These are phyloP conservation scores for Flammula alnicola DNA, from an alignment of 1,284 basidiomycete species.

Conservation along the genomic window DNA sequence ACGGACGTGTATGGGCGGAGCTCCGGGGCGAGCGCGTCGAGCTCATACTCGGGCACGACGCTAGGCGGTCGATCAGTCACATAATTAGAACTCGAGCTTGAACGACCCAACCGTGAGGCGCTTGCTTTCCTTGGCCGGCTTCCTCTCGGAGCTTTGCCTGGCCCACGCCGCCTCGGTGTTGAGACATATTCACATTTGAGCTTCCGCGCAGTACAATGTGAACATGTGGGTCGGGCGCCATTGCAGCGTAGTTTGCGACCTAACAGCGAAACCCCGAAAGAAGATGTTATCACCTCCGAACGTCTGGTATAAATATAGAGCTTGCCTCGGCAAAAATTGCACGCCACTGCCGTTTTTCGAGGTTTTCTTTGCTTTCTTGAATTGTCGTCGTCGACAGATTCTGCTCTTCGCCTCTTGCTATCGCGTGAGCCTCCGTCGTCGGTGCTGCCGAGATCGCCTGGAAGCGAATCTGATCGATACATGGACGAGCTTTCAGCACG, in stretches of 20 bases:
- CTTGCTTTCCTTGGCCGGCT: slow-evolving; percentile 38
- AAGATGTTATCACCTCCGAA: slow-evolving; percentile 1
- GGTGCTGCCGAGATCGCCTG: slow-evolving; percentile 16
- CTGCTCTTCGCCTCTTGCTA: slow-evolving; percentile 26
- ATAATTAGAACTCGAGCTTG: slow-evolving; percentile 22
- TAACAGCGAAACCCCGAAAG: slow-evolving; percentile 28
- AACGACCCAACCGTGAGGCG: slow-evolving; percentile 24
- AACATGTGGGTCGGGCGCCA: slow-evolving; percentile 62
- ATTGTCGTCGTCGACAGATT: slow-evolving; percentile 29
- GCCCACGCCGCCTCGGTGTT: slow-evolving; percentile 64
- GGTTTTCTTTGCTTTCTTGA: slow-evolving; percentile 36
- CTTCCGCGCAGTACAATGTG: slow-evolving; percentile 56
- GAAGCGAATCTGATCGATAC: slow-evolving; percentile 18
- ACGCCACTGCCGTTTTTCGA: slow-evolving; percentile 64
- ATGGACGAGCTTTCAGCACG: slow-evolving; percentile 15
- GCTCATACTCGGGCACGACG: slow-evolving; percentile 24
- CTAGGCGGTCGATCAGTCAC: slow-evolving; percentile 21
- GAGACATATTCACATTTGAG: slow-evolving; percentile 58
- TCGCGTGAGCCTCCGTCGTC: slow-evolving; percentile 16
- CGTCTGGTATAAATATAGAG: slow-evolving; percentile 10
- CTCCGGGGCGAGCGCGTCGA: slow-evolving; percentile 32
- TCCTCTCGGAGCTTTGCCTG: slow-evolving; percentile 68
- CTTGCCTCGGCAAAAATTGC: slow-evolving; percentile 76
- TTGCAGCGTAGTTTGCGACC: slow-evolving; percentile 76
- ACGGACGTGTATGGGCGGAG: slow-evolving; percentile 33